These are phyloP conservation scores for Phytophthora citrophthora DNA, from an alignment of 352 stramenopile species.

Conservation along the genomic window DNA sequence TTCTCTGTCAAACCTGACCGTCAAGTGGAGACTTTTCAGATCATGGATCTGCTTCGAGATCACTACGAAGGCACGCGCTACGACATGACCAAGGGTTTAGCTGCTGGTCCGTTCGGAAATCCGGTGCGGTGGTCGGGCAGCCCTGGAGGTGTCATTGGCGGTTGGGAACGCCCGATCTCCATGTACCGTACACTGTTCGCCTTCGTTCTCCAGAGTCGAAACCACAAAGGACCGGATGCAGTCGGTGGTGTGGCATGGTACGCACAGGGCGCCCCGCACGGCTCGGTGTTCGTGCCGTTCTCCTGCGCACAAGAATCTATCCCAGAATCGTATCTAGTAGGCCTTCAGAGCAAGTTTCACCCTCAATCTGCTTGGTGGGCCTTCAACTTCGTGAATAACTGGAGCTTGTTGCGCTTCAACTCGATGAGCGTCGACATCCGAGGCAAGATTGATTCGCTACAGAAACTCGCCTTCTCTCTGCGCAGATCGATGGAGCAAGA, in stretches of 20 bases:
- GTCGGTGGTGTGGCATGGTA: conserved; percentile 74
- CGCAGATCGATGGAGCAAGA: conserved; percentile 24
- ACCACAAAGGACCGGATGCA: conserved; percentile 38
- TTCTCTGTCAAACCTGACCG: conserved; percentile 88
- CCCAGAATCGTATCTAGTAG: conserved; percentile 63
- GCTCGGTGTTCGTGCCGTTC: conserved; percentile 80
- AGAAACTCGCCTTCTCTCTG: conserved; percentile 49
- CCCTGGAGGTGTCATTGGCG: conserved; percentile 55
- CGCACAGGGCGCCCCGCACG: conserved; percentile 64
- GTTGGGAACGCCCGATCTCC: conserved; percentile 91
- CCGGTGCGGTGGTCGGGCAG: conserved; percentile 85
- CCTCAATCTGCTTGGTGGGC: conserved; percentile 80
- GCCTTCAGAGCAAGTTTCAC: conserved; percentile 75
- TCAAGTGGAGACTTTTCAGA: conserved; percentile 58
- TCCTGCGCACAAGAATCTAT: conserved; percentile 56
- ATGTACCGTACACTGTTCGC: conserved; percentile 90
- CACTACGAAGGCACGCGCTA: conserved; percentile 93
- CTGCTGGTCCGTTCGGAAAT: conserved; percentile 90
- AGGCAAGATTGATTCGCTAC: conserved; percentile 38
- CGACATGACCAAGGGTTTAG: conserved; percentile 85
- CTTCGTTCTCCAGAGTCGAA: conserved; percentile 74
- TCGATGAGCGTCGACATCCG: conserved; percentile 69
- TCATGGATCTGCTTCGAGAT: conserved; percentile 89
- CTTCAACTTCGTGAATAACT: conserved; percentile 91
- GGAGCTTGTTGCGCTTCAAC: conserved; percentile 79